Percentiles rank a stretch among this genome's conserved stretches.
These are phyloP conservation scores for Breviolum minutum DNA, from an alignment of 73 alveolate species.

Conservation along the genomic window DNA sequence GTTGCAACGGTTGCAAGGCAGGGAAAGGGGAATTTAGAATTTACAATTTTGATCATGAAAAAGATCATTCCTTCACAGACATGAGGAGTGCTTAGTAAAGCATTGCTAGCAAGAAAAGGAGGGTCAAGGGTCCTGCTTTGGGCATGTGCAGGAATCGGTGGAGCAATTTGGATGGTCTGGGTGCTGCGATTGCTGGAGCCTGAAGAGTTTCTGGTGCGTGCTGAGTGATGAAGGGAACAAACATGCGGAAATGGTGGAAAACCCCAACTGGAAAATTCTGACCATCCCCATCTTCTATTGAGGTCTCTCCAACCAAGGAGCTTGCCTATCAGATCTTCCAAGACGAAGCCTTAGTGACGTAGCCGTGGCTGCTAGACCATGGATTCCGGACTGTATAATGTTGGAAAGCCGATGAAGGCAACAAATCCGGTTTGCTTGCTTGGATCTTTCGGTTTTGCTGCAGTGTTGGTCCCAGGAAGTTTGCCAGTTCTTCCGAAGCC, in stretches of 20 bases:
- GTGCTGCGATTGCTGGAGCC: constrained; percentile 76
- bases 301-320: constrained; percentile 96
- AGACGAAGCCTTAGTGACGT: constrained; percentile 5
- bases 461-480: neutral
- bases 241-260: neutral
- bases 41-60: neutral
- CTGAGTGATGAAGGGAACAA: neutral
- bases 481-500: neutral
- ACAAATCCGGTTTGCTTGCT: too few species aligned
- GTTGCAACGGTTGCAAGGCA: neutral
- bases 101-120: neutral
- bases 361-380: neutral
- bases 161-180: constrained; percentile 91
- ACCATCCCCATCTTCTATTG: neutral
- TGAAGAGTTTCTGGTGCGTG: neutral
- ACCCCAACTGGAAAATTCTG: neutral
- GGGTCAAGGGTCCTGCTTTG: neutral
- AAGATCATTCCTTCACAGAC: neutral
- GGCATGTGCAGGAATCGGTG: constrained; percentile 18
- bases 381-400: too few species aligned
- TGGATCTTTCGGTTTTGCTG: neutral
- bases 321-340: constrained; percentile 95
- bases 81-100: neutral
- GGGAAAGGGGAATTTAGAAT: neutral
- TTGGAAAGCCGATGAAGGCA: neutral